A percentile compares a stretch with the other conserved stretches of the same genome.
phyloP scores from a whole-genome alignment of 192 early-diverging fungal species.

The Rhizophagus prolifer region DNA sequence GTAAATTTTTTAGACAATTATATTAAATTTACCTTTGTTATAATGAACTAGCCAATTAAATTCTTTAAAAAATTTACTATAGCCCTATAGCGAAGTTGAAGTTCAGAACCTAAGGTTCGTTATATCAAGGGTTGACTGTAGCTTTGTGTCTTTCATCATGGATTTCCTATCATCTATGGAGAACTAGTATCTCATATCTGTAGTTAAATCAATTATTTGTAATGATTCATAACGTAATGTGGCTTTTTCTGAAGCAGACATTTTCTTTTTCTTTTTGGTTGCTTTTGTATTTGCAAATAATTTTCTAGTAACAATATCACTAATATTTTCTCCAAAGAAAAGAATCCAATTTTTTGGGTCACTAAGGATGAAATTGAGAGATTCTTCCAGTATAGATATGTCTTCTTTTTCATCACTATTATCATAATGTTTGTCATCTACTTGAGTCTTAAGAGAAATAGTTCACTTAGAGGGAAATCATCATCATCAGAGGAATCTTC shows the following conservation, averaged over 20 bases:
- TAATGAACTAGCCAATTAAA: too few species aligned
- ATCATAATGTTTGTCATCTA: not conserved
- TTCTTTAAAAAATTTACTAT: too few species aligned
- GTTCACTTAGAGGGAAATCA: too few species aligned
- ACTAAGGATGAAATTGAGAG: slow-evolving; percentile 8
- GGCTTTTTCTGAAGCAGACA: slow-evolving; percentile 22
- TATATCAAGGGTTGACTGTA: too few species aligned
- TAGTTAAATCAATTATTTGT: slow-evolving; percentile 28
- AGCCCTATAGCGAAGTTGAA: too few species aligned
- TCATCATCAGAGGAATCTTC: too few species aligned
- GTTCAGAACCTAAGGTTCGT: too few species aligned
- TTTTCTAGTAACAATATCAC: slow-evolving; percentile 11
- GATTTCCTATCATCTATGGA: slow-evolving; percentile 28
- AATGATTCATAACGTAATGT: slow-evolving; percentile 28
- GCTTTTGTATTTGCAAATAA: slow-evolving; percentile 19
- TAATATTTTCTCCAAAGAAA: slow-evolving; percentile 18
- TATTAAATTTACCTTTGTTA: too few species aligned
- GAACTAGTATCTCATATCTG: slow-evolving; percentile 25
- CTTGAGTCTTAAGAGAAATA: too few species aligned
- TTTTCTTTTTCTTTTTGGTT: slow-evolving; percentile 18
- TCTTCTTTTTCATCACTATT: slow-evolving; percentile 18
- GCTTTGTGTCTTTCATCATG: slow-evolving; percentile 26
- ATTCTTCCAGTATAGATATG: not conserved
- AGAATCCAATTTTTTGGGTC: slow-evolving; percentile 23
- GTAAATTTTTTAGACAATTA: too few species aligned